phyloP scores from a whole-genome alignment of 2,329 filamentous ascomycete species.

The Penicillium janthinellum region DNA sequence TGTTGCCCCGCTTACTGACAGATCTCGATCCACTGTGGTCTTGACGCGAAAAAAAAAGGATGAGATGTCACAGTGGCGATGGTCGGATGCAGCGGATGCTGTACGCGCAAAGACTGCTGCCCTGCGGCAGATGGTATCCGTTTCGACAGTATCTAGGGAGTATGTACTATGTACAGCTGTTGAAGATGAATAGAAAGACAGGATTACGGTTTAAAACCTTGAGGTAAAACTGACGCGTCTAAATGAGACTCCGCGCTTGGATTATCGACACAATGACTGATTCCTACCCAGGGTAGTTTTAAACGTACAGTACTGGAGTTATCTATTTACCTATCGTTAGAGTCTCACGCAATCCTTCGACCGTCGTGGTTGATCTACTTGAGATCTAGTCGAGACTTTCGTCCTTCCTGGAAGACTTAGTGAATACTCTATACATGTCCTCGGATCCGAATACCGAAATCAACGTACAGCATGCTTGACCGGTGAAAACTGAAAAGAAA shows the following conservation, averaged over 20 bases:
- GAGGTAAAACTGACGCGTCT: too few relatives aligned
- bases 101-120: slow-evolving; percentile 16
- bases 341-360: neutral
- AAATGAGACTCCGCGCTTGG: neutral
- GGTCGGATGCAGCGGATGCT: slow-evolving; percentile 25
- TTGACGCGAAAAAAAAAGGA: slow-evolving; percentile 15
- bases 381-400: neutral
- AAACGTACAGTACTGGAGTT: neutral
- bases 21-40: slow-evolving; percentile 21
- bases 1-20: slow-evolving; percentile 21
- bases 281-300: neutral
- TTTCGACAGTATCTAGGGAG: neutral
- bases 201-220: too few relatives aligned
- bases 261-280: neutral
- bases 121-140: neutral
- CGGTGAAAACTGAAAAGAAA: slow-evolving; percentile 21
- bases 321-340: neutral
- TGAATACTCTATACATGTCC: neutral
- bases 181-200: neutral
- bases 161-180: neutral
- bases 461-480: slow-evolving; percentile 7
- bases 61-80: slow-evolving; percentile 10
- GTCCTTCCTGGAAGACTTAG: neutral
- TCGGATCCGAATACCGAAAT: slow-evolving; percentile 8
- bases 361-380: neutral